Percentiles rank a stretch among this genome's conserved stretches.
These are phyloP conservation scores for Breviolum minutum DNA, from an alignment of 73 alveolate species.

Conservation along the genomic window DNA sequence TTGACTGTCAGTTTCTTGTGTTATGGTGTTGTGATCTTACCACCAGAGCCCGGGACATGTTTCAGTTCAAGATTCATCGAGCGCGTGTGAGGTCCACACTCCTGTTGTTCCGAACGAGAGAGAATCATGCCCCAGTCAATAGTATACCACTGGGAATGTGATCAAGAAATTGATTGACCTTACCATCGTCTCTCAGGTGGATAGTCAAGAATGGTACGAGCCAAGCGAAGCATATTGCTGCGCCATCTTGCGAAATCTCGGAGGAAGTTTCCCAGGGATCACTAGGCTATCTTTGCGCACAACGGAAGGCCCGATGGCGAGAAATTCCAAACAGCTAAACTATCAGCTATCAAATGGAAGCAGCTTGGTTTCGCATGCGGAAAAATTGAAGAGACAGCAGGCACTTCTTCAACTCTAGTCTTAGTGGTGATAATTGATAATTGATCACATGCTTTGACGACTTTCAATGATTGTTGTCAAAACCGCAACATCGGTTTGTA, in stretches of 20 bases:
- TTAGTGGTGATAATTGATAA: background rate
- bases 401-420: background rate
- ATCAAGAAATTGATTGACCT: too few species aligned
- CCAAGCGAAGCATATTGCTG: conserved; percentile 85
- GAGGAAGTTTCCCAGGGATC: conserved; percentile 60
- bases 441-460: background rate
- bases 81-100: too few species aligned
- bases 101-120: too few species aligned
- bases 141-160: too few species aligned
- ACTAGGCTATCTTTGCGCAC: conserved; percentile 26
- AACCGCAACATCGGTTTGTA: too few species aligned
- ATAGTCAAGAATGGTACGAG: conserved; percentile 39
- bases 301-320: background rate
- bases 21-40: too few species aligned
- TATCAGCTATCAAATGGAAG: background rate
- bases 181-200: background rate
- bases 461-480: background rate
- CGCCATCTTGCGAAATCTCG: conserved; percentile 63
- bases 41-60: too few species aligned
- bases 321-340: background rate
- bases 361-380: background rate
- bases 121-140: too few species aligned
- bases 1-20: too few species aligned
- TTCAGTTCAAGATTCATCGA: too few species aligned
- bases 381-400: background rate